These are phyloP conservation scores for Diaporthe humulicola DNA, from an alignment of 2,329 filamentous ascomycete genomes.

Conservation along the genomic window DNA sequence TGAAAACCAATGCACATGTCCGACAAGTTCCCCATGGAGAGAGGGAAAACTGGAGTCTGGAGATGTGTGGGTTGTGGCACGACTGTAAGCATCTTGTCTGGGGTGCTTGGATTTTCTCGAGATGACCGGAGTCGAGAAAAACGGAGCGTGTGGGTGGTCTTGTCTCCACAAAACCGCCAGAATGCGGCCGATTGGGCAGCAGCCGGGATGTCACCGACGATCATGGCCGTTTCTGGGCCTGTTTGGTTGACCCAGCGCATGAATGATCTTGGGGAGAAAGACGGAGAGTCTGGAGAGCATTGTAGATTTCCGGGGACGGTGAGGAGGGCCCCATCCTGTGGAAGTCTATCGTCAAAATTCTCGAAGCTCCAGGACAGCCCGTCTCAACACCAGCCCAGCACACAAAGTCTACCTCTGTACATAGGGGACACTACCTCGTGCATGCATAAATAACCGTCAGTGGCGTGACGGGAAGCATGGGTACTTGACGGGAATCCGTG, in stretches of 20 bases:
- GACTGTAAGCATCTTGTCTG: constrained; percentile 5
- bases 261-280: constrained; percentile 30
- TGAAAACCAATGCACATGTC: neutral
- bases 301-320: neutral
- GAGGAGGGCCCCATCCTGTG: neutral
- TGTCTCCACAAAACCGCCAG: constrained; percentile 18
- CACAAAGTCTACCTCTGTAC: too few species aligned
- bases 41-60: constrained; percentile 34
- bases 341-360: neutral
- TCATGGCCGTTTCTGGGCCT: constrained; percentile 18
- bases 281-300: constrained; percentile 19
- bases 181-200: constrained; percentile 28
- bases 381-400: neutral
- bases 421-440: neutral
- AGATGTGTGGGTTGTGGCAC: constrained; percentile 27
- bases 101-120: neutral
- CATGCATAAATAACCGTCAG: constrained; percentile 1
- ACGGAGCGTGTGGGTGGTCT: constrained; percentile 16
- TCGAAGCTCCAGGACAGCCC: neutral
- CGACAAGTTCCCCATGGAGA: constrained; percentile 32
- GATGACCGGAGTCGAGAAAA: constrained; percentile 1
- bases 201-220: constrained; percentile 18
- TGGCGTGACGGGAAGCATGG: constrained; percentile 27
- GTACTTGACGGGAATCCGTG: neutral
- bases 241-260: neutral